Base-by-base conservation (phyloP, 495 filamentous ascomycete genomes). In the Clavariopsis aquatica region DNA sequence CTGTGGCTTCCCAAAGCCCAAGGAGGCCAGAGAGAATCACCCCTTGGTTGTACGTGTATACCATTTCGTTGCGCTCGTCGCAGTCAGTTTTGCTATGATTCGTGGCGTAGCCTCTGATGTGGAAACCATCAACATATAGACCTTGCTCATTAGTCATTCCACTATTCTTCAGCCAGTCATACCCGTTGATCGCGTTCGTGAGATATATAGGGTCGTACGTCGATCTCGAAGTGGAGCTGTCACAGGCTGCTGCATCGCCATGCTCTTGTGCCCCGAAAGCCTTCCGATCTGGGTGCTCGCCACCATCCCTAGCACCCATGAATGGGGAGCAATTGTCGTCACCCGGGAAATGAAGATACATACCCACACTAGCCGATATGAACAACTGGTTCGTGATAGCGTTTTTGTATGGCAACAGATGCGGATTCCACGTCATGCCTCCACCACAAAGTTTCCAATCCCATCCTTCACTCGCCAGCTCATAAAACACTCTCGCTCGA, bases 31-130 rank as follows among this genome's bases (percentile, higher is more conserved):
- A 90, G 20, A 98, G 85, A n/a, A 98, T 65, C 15, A 97, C 92
- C 24, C 93, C 93, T 75, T 98, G 93, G 77, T 98, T 98, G 78
- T 98, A 98, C 0, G 93, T 93, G 75, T 94, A 95, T 6, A 96
- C 86, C 86, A 93, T 92, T 54, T 92, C 85, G 74, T 96, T 89
- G 15, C 92, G 83, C 17, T 81, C 73, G 71, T 97, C 91, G 73
- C 91, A 98, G 49, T 84, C 79, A 1, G 81, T 82, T 45, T 79
- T 81, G 51, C 65, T 76, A 2, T 81, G 82, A 64, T 85, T 83
- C 63, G 80, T 72, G 1, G 77, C 70, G 77, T 85, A 90, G 17
- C 86, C 87, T 23, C 79, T 82, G 76, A 98, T 88, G 73, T 98
- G 94, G 74, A 91, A 98, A 20, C 94, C 94, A 70, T 98, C 94